These are phyloP conservation scores for Chrysanthemum seticuspe DNA, from an alignment of 129 eudicot genomes.

Conservation along the genomic window DNA sequence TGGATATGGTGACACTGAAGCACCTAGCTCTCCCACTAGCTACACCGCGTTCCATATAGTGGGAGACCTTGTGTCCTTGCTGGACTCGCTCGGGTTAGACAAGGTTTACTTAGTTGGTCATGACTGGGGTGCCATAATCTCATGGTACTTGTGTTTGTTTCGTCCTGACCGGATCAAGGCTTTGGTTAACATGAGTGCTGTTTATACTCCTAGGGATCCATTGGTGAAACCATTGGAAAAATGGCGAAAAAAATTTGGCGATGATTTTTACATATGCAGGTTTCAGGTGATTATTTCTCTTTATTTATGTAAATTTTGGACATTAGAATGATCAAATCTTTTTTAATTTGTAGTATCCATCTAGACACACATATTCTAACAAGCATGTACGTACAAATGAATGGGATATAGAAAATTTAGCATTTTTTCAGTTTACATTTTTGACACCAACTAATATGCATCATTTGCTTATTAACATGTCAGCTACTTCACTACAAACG, in stretches of 20 bases:
- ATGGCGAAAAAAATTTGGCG: slow-evolving; percentile 46
- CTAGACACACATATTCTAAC: background rate
- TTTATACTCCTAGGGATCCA: slow-evolving; percentile 60
- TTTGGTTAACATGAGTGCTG: slow-evolving; percentile 63
- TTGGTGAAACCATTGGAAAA: slow-evolving; percentile 46
- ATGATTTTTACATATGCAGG: slow-evolving; percentile 58
- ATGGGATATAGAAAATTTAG: no score
- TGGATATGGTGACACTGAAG: slow-evolving; percentile 82
- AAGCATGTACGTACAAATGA: slow-evolving; percentile 7
- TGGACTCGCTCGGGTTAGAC: slow-evolving; percentile 57
- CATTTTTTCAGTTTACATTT: no score
- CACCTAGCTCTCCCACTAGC: slow-evolving; percentile 55
- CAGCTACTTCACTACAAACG: no score
- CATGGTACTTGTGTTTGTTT: slow-evolving; percentile 64
- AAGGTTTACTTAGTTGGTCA: slow-evolving; percentile 73
- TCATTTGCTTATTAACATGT: no score
- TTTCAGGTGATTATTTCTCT: slow-evolving; percentile 42
- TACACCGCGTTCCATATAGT: slow-evolving; percentile 73
- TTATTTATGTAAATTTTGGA: no score
- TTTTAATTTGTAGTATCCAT: background rate
- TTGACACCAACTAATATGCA: no score
- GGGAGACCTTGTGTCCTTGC: slow-evolving; percentile 66
- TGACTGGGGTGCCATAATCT: slow-evolving; percentile 81
- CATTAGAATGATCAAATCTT: background rate
- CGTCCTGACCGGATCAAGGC: slow-evolving; percentile 74